Base-by-base conservation (phyloP, 139 green algal species). In the Coccomyxa sp. region DNA sequence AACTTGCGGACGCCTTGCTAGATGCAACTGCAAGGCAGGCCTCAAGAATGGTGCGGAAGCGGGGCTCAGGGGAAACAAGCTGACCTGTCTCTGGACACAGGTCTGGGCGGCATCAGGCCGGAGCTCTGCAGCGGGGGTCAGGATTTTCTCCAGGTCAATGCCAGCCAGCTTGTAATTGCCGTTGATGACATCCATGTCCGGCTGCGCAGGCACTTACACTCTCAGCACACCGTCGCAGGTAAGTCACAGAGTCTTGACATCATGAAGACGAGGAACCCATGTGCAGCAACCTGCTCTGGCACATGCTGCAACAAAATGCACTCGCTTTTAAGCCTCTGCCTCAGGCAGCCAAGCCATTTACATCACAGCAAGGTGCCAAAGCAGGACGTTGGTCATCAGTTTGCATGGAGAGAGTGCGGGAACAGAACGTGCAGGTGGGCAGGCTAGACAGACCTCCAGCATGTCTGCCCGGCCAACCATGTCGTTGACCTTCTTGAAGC, bases 381-480 rank as follows among this genome's bases (percentile, higher is more conserved):
- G n/a, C n/a, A n/a, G n/a, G n/a, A n/a, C n/a, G n/a, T n/a, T n/a
- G n/a, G n/a, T n/a, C n/a, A n/a, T n/a, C n/a, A n/a, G n/a, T n/a
- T n/a, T n/a, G n/a, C n/a, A n/a, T n/a, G n/a, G 3, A 64, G 27
- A 64, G 5, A 22, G 2, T 64, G 18, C 5, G 50, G 18, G 2
- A 64, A 58, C 14, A 14, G 5, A 64, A 98, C 84, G 88, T 98
- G 96, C 74, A 99, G 86, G 77, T 85, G 85, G 24, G 64, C 76
- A 16, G 96, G 98, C 93, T 98, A 98, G 81, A 89, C 84, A 39
- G 97, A 95, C 91, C 37, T 39, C 37, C 77, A 96, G 83, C 82
- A 93, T 79, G 84, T 95, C 93, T 6, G 92, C 87, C 37, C 91
- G 85, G n/a, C 96, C 96, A 36, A 99, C 91, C 36, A 99, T 82